Evolutionary conservation across 441 rosid species (phyloP), one percentile per base, ranked within the genome.

Genomic region (Syzygium syzygioides): DNA sequence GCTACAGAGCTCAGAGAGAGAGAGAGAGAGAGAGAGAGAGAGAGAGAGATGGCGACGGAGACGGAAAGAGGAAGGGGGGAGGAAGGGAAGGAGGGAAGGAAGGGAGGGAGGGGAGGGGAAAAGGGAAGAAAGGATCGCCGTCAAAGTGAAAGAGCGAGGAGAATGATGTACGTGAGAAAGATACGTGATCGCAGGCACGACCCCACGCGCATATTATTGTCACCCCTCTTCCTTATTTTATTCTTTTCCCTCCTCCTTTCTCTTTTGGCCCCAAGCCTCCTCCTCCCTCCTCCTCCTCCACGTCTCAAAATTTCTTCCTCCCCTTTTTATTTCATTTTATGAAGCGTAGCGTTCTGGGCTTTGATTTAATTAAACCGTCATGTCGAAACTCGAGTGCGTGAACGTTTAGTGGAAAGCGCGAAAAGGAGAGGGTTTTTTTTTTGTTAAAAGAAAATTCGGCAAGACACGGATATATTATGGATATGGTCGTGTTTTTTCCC

Each of bases 131-230:
- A 19, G 18, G 34, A 23, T 37, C 8, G 83, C 62, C 62, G 62
- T 57, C 62, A 57, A 57, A 57, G 62, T 25, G 62, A 57, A 76
- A 76, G 83, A 20, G 83, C 25, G 52, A 71, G 66, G 15, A 76
- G 83, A 76, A 76, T 41, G 83, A 76, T 41, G 83, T 76, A 76
- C 52, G 52, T 34, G 83, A 37, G 17, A 37, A 45, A 25, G 83
- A 76, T 45, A 76, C 83, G 83, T 76, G 83, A 76, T 76, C 52
- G 83, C 83, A 37, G 83, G 52, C 83, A 25, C 83, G 66, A 12
- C 83, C 83, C 83, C 52, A 76, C 83, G n/a, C 83, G 83, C 83
- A 76, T 41, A 76, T 76, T 14, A 45, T 45, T 45, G 48, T 7
- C 48, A 45, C 12, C 80, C 3, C 28, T 20, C 1, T 11, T 11